Evolutionary conservation across 1,139 yeast genomes (phyloP).

Genomic region (Nakaseomyces nivariensis): DNA sequence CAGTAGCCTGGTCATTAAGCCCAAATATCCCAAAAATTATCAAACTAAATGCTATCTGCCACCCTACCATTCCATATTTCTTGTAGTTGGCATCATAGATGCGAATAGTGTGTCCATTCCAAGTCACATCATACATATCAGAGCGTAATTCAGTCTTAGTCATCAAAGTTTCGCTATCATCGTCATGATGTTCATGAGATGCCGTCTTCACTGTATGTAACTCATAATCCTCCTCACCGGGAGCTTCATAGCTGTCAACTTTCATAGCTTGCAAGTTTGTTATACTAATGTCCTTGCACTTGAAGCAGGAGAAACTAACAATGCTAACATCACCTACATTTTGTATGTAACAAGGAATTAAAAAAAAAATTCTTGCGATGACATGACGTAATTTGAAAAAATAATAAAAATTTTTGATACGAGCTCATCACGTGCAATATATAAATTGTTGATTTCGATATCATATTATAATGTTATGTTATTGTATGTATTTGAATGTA

Average conservation of each 20-base stretch:
- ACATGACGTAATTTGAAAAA: neutral
- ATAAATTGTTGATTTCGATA: no score
- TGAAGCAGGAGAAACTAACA: no score
- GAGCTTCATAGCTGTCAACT: neutral
- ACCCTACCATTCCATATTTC: constrained; percentile 18
- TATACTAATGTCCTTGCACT: neutral
- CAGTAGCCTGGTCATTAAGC: constrained; percentile 27
- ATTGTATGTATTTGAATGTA: neutral
- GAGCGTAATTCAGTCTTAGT: neutral
- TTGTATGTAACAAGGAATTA: no score
- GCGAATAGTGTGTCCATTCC: neutral
- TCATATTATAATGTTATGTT: neutral
- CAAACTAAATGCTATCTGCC: constrained; percentile 23
- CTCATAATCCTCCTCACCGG: constrained; percentile 1
- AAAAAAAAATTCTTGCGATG: neutral
- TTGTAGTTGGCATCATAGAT: constrained; percentile 12
- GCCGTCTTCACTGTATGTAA: neutral
- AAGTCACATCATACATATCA: neutral
- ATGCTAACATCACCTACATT: no score
- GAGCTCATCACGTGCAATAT: no score
- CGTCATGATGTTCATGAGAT: neutral
- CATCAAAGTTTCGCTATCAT: neutral
- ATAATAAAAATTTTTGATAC: neutral
- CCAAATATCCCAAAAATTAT: constrained; percentile 27
- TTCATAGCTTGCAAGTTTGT: neutral